phyloP scores from a whole-genome alignment of 345 rosid genomes.

The Salix exigua region DNA sequence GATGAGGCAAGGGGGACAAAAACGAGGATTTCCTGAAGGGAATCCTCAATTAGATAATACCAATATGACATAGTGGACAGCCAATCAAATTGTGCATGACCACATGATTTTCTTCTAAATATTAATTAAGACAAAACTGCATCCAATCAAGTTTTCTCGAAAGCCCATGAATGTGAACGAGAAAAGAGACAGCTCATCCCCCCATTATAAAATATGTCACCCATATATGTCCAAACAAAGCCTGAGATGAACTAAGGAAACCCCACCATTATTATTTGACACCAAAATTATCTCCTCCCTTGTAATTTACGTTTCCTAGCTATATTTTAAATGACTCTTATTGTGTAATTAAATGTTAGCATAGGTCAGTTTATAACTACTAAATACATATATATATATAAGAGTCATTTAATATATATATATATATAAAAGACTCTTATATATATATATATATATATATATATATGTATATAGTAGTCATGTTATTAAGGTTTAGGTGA shows the following conservation, averaged over 20 bases:
- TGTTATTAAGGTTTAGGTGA: not conserved
- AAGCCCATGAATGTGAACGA: conserved; percentile 3
- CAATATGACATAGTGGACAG: conserved; percentile 43
- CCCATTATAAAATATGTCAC: conserved; percentile 15
- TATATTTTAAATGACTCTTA: not conserved
- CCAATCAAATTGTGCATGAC: conserved; percentile 35
- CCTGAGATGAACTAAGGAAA: conserved; percentile 1
- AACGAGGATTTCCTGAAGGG: conserved; percentile 31
- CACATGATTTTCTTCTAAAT: conserved; percentile 24
- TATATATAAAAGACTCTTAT: too few species aligned
- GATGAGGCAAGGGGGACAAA: conserved; percentile 33
- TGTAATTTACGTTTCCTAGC: conserved; percentile 4
- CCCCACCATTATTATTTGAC: conserved; percentile 20
- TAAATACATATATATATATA: not conserved
- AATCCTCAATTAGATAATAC: conserved; percentile 39
- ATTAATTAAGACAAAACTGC: conserved; percentile 4
- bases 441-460: not conserved
- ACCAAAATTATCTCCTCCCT: conserved; percentile 3
- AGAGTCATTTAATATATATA: too few species aligned
- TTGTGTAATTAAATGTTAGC: not conserved
- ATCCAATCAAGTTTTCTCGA: conserved; percentile 21
- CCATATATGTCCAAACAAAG: conserved; percentile 31
- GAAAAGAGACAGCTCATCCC: conserved; percentile 41
- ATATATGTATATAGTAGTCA: too few species aligned
- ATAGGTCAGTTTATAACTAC: not conserved